phyloP scores from a whole-genome alignment of 176 grass and related monocot species.

The Stipa capillata region DNA sequence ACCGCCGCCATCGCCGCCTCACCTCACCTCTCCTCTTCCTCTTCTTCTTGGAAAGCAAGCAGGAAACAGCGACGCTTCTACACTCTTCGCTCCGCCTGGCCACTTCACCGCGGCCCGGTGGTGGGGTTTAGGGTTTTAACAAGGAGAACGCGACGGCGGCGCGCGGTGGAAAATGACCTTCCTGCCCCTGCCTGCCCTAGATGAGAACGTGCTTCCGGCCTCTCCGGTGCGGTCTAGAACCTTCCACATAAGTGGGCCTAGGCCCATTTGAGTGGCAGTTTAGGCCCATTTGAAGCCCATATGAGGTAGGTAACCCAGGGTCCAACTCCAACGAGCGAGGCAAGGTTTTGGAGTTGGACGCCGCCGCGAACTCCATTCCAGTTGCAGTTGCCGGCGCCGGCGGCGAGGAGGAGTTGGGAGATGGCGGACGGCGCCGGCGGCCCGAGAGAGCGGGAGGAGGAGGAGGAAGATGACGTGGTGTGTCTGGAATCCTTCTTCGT shows the following conservation, averaged over 20 bases:
- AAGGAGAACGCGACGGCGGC: not conserved
- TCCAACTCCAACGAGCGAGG: not conserved
- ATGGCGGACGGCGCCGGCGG: slow-evolving; percentile 21
- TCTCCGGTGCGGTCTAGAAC: no score
- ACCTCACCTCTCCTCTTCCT: no score
- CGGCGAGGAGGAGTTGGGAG: not conserved
- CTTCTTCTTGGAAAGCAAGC: slow-evolving; percentile 33
- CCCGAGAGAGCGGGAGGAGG: not conserved
- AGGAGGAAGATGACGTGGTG: slow-evolving; percentile 53
- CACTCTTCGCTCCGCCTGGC: not conserved
- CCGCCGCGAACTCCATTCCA: slow-evolving; percentile 6
- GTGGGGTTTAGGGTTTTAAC: slow-evolving; percentile 54
- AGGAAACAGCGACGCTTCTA: not conserved
- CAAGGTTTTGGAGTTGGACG: no score
- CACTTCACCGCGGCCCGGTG: not conserved
- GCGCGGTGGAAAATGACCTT: slow-evolving; percentile 12
- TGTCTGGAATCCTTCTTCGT: slow-evolving; percentile 84
- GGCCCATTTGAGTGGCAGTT: no score
- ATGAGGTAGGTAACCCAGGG: no score
- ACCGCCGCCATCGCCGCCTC: slow-evolving; percentile 44
- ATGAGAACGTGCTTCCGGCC: no score
- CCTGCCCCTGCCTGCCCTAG: slow-evolving; percentile 18
- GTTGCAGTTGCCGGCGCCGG: not conserved
- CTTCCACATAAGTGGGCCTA: no score
- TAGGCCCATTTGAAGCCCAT: not conserved